These are phyloP conservation scores for Monilinia laxa DNA, from an alignment of 2,329 filamentous ascomycete genomes.

Conservation along the genomic window DNA sequence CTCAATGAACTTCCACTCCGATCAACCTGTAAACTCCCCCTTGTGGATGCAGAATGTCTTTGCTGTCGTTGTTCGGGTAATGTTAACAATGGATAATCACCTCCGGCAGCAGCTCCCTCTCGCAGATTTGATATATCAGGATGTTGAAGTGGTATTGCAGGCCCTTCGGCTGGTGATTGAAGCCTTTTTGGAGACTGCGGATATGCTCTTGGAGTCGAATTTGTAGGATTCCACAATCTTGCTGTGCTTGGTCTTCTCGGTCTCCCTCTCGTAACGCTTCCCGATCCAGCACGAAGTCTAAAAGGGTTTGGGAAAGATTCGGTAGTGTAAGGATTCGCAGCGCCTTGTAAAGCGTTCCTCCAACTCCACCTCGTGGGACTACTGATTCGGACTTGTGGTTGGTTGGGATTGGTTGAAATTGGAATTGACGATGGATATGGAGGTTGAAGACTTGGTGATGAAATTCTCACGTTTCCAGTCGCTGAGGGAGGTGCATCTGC, in stretches of 20 bases:
- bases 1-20: conserved; percentile 42
- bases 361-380: conserved; percentile 46
- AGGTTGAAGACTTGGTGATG: conserved; percentile 38
- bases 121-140: conserved; percentile 34
- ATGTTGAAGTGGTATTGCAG: conserved; percentile 38
- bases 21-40: conserved; percentile 48
- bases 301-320: conserved; percentile 31
- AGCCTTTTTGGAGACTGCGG: conserved; percentile 30
- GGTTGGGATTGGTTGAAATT: conserved; percentile 24
- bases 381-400: conserved; percentile 43
- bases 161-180: conserved; percentile 26
- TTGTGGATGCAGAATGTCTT: conserved; percentile 48
- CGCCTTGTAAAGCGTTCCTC: conserved; percentile 37
- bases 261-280: conserved; percentile 30
- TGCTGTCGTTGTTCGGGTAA: conserved; percentile 57
- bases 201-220: conserved; percentile 52
- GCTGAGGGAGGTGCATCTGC: conserved; percentile 28
- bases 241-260: conserved; percentile 36
- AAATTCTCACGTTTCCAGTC: conserved; percentile 34
- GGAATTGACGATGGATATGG: conserved; percentile 33
- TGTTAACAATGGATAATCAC: conserved; percentile 52
- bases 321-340: conserved; percentile 19
- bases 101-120: conserved; percentile 34
- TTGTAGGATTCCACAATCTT: conserved; percentile 60
- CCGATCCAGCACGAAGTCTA: conserved; percentile 34